Percentiles rank a stretch among this genome's conserved stretches.
Evolutionary conservation across 345 rosid genomes (phyloP).

Genomic region (Melaleuca alternifolia): DNA sequence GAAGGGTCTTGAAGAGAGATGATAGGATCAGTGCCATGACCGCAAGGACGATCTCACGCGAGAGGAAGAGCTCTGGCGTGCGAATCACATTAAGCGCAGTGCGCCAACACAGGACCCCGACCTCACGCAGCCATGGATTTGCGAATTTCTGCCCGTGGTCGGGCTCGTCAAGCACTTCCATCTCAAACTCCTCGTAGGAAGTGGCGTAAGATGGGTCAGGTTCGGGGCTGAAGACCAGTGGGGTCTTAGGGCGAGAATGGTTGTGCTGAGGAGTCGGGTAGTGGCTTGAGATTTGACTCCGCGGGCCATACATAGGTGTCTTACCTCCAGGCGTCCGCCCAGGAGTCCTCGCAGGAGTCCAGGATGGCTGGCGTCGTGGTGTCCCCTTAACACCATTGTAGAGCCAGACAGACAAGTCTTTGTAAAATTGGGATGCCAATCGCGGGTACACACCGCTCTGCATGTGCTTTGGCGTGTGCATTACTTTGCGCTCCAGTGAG

Average conservation of each 20-base stretch:
- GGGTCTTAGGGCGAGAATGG: slow-evolving; percentile 17
- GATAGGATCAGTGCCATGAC: slow-evolving; percentile 61
- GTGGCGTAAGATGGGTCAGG: slow-evolving; percentile 5
- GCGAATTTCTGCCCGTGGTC: slow-evolving; percentile 41
- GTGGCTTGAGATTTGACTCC: slow-evolving; percentile 19
- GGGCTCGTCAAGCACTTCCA: slow-evolving; percentile 35
- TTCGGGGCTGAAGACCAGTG: slow-evolving; percentile 10
- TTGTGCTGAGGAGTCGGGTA: slow-evolving; percentile 16
- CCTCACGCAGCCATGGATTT: slow-evolving; percentile 58
- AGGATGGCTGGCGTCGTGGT: slow-evolving; percentile 40
- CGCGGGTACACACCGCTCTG: slow-evolving; percentile 28
- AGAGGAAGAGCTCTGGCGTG: slow-evolving; percentile 54
- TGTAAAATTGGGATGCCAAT: slow-evolving; percentile 58
- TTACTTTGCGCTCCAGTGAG: slow-evolving; percentile 35
- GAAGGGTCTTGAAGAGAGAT: slow-evolving; percentile 33
- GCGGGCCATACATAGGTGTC: slow-evolving; percentile 13
- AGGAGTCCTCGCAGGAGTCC: slow-evolving; percentile 54
- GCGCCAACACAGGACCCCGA: slow-evolving; percentile 43
- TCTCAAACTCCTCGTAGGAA: slow-evolving; percentile 25
- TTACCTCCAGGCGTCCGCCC: slow-evolving; percentile 24
- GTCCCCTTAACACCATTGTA: slow-evolving; percentile 42
- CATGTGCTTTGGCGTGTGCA: slow-evolving; percentile 29
- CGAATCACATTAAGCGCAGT: slow-evolving; percentile 38
- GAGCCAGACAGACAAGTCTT: slow-evolving; percentile 53
- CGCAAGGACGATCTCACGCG: slow-evolving; percentile 36